Evolutionary conservation across 1,139 yeast genomes (phyloP), one percentile per base, ranked within the genome.

Genomic region (Candida gigantensis): DNA sequence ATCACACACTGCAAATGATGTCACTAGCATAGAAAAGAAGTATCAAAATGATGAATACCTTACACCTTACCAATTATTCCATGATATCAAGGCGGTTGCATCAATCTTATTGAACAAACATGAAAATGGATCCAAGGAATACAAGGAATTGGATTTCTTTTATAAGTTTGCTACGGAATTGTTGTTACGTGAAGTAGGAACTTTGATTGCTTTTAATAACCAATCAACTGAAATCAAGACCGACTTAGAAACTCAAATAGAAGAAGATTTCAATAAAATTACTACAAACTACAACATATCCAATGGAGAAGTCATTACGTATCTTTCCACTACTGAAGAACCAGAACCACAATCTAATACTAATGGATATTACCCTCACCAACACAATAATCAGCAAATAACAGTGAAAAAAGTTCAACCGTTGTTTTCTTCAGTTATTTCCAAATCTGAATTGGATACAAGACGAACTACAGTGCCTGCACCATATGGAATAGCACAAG

Each of bases 161-260:
- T 88, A 79, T 64, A 81, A 78, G 53, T 80, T 82, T 49, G 62
- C 86, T 3, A 73, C 82, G 1, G 95, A 87, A 49, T 59, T 87
- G 36, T 59, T 89, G 25, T 59, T 88, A 36, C 77, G 95, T 51
- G 97, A 89, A 57, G 72, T 81, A 15, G 70, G 74, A 21, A 72
- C 83, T 11, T 39, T 51, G 15, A 45, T 73, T 18, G 44, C 54
- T 2, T 40, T 55, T 20, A 45, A 48, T 15, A 41, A 38, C 5
- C 19, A 31, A 11, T 17, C 17, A 7, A 21, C 26, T 5, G 41
- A 34, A 10, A 36, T 36, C n/a, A 35, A 36, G 13, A 39, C 62
- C 2, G 72, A 65, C 12, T 52, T 68, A 35, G 71, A 62, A 39
- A 40, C 47, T 9, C 63, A 53, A 36, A 47, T 70, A 32, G 48